These are phyloP conservation scores for Cryphonectria parasitica DNA, from an alignment of 2,329 filamentous ascomycete species.

Conservation along the genomic window DNA sequence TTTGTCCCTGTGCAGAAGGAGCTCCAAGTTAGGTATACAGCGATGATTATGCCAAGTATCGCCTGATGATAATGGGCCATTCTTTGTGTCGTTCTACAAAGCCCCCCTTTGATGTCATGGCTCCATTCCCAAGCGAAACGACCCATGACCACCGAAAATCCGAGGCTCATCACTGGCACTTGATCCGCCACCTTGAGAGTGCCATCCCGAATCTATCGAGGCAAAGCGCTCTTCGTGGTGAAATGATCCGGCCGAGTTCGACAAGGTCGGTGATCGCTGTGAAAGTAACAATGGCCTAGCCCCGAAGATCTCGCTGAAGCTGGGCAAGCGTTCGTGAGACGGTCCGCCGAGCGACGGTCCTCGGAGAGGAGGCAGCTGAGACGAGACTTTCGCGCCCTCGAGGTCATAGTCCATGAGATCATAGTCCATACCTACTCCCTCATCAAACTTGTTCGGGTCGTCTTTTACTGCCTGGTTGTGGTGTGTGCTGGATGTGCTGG, in stretches of 20 bases:
- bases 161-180: neutral
- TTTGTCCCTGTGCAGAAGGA: neutral
- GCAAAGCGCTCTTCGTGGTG: neutral
- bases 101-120: neutral
- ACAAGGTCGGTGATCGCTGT: neutral
- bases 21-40: neutral
- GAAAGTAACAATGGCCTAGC: neutral
- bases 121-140: neutral
- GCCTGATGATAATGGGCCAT: neutral
- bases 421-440: slow-evolving; percentile 11
- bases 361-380: neutral
- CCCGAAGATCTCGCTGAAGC: neutral
- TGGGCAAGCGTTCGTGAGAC: neutral
- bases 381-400: neutral
- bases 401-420: slow-evolving; percentile 15
- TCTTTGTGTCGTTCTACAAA: no score
- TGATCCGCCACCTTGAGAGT: neutral
- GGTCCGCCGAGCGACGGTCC: no score
- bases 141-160: neutral
- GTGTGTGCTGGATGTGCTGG: neutral
- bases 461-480: neutral
- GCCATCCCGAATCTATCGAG: neutral
- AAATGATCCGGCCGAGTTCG: neutral
- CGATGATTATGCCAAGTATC: neutral
- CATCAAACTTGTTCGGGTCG: neutral